Conservation (phyloP, 345 rosid species). For the Crucihimalaya himalaica region DNA sequence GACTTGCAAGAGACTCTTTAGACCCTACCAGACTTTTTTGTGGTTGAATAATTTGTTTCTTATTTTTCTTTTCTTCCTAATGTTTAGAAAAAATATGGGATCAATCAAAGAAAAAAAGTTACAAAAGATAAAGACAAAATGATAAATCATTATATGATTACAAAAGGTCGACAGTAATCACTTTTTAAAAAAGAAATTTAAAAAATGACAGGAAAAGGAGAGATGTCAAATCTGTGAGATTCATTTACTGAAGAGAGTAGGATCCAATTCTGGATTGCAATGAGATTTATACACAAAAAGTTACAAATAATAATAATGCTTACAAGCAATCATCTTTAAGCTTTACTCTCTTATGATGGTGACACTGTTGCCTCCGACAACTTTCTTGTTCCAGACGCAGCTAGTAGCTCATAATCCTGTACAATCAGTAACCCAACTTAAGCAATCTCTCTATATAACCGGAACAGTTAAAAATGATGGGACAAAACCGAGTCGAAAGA, state of each 20-base stretch:
- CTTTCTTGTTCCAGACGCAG: slow-evolving; percentile 39
- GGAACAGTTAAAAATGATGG: background rate
- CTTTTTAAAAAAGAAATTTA: background rate
- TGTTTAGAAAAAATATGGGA: background rate
- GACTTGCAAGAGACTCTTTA: slow-evolving; percentile 30
- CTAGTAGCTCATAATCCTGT: slow-evolving; percentile 65
- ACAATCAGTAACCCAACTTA: background rate
- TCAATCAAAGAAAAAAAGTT: background rate
- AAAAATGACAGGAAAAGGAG: background rate
- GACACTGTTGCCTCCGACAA: slow-evolving; percentile 53
- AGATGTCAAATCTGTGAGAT: slow-evolving; percentile 28
- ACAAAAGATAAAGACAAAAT: slow-evolving; percentile 17
- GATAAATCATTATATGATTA: slow-evolving; percentile 20
- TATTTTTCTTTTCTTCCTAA: background rate
- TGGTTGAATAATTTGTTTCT: background rate
- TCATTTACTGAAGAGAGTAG: slow-evolving; percentile 28
- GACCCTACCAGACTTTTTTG: slow-evolving; percentile 16
- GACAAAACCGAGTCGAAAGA: background rate
- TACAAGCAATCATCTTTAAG: slow-evolving; percentile 19
- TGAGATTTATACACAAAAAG: slow-evolving; percentile 23
- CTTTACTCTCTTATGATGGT: slow-evolving; percentile 21
- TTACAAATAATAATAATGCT: slow-evolving; percentile 5
- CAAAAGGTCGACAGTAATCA: slow-evolving; percentile 25
- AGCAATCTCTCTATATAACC: background rate
- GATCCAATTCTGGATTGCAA: slow-evolving; percentile 14